Conservation (phyloP, 2,329 filamentous ascomycete species). For the Intubia oerlemansii region DNA sequence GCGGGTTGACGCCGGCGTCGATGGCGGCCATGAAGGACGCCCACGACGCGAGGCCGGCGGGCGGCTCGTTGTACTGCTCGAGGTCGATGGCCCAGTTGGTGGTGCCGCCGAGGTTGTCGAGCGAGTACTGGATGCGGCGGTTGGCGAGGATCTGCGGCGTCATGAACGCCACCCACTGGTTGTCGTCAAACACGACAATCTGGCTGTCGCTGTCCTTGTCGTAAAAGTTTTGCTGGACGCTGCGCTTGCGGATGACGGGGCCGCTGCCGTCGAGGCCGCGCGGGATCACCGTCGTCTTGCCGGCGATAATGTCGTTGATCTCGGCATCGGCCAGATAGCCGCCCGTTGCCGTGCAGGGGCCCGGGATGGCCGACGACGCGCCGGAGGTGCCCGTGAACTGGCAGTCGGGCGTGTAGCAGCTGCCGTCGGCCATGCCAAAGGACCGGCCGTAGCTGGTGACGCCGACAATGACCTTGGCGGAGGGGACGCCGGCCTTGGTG, state of each 20-base stretch:
- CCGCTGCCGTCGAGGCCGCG: not conserved
- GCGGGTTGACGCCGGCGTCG: constrained; percentile 7
- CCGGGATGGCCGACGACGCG: constrained; percentile 11
- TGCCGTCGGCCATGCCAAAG: constrained; percentile 12
- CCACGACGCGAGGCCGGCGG: constrained; percentile 4
- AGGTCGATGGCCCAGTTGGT: constrained; percentile 11
- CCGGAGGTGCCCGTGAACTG: constrained; percentile 11
- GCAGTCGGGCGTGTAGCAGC: constrained; percentile 14
- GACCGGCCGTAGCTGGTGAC: constrained; percentile 14
- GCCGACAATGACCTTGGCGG: constrained; percentile 13
- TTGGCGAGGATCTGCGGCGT: constrained; percentile 4
- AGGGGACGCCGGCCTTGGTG: constrained; percentile 14
- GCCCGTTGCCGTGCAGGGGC: constrained; percentile 15
- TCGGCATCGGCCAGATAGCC: constrained; percentile 20
- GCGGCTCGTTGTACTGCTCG: constrained; percentile 3
- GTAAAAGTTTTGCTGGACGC: constrained; percentile 1
- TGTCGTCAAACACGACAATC: constrained; percentile 5
- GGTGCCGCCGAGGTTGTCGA: constrained; percentile 7
- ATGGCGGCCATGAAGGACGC: not conserved
- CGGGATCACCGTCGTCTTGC: too few species aligned
- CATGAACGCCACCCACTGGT: constrained; percentile 9
- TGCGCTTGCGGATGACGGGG: not conserved
- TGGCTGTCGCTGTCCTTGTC: constrained; percentile 6
- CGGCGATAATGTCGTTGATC: constrained; percentile 9
- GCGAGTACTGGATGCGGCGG: constrained; percentile 5